Evolutionary conservation across 192 early-diverging fungal genomes (phyloP), one percentile per base, ranked within the genome.

Genomic region (Backusella westeae): DNA sequence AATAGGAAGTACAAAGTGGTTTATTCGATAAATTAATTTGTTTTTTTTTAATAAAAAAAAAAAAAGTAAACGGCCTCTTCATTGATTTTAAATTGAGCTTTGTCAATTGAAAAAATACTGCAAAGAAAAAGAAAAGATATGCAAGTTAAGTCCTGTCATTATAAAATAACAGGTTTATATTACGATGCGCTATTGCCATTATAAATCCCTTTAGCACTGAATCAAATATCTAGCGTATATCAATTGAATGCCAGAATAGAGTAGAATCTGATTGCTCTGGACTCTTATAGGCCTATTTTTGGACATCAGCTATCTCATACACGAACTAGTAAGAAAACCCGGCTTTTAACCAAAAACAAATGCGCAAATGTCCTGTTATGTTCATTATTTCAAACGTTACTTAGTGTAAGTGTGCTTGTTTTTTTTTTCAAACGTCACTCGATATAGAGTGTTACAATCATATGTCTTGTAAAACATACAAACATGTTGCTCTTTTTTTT

Each of bases 171-270:
- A 44, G 3, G 7, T 26, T 56, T 56, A 56, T 56, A 56, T 26
- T 56, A 21, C 21, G 21, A 56, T 56, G 21, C 6, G 21, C 19
- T 56, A 56, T 26, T 56, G n/a, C 9, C n/a, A 10, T n/a, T 21
- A 56, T 56, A 56, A 56, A 21, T 7, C 6, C n/a, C 53, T 23
- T 56, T 56, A 56, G 53, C n/a, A 21, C 53, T 56, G 53, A 56
- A 56, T 26, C 19, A 21, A 56, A 21, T 21, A 56, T 26, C 19
- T 56, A 56, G 53, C 8, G 53, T 21, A 6, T 21, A 21, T 26
- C 53, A 56, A 56, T 56, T 56, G 6, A 56, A 56, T 56, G n/a
- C 53, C 53, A 56, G 53, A 56, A 56, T 56, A 56, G 53, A 56
- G 53, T 21, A 56, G 1, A n/a, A 8, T 7, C n/a, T 56, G 53